phyloP scores from a whole-genome alignment of 2,329 filamentous ascomycete species.

The Pseudogymnoascus destructans region DNA sequence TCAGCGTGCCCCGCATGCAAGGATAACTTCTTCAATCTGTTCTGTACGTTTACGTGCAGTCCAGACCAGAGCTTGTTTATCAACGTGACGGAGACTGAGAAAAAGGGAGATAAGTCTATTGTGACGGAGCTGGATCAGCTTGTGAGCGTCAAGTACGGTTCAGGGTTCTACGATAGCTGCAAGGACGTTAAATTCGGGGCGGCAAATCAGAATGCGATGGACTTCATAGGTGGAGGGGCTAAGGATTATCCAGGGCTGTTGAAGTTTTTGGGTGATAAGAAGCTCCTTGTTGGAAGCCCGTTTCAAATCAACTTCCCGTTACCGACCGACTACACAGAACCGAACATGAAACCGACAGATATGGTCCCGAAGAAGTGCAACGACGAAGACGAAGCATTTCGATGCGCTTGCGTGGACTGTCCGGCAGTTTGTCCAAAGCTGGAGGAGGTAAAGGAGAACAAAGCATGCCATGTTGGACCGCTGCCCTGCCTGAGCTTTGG shows the following conservation, averaged over 20 bases:
- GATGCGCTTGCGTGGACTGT: constrained; percentile 91
- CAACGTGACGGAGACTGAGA: constrained; percentile 68
- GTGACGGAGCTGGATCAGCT: constrained; percentile 87
- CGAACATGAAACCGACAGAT: constrained; percentile 57
- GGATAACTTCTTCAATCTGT: constrained; percentile 95
- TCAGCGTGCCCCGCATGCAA: constrained; percentile 93
- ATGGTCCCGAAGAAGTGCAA: constrained; percentile 79
- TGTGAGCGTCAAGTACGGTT: constrained; percentile 69
- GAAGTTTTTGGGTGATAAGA: constrained; percentile 88
- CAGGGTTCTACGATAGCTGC: constrained; percentile 89
- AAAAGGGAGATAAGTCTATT: constrained; percentile 41
- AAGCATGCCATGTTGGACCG: constrained; percentile 68
- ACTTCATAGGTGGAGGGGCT: constrained; percentile 88
- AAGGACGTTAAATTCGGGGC: constrained; percentile 98
- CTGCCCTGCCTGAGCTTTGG: constrained; percentile 92
- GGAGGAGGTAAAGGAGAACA: constrained; percentile 55
- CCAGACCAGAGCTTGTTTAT: constrained; percentile 92
- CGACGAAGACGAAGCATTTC: constrained; percentile 70
- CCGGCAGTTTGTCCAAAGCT: constrained; percentile 72
- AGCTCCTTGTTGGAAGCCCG: constrained; percentile 70
- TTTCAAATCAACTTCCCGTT: constrained; percentile 94
- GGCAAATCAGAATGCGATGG: constrained; percentile 86
- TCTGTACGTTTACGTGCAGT: constrained; percentile 97
- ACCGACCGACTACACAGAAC: constrained; percentile 43
- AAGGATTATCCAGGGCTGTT: constrained; percentile 79